Evolutionary conservation across 352 stramenopile genomes (phyloP).

Genomic region (Phytophthora idaei): DNA sequence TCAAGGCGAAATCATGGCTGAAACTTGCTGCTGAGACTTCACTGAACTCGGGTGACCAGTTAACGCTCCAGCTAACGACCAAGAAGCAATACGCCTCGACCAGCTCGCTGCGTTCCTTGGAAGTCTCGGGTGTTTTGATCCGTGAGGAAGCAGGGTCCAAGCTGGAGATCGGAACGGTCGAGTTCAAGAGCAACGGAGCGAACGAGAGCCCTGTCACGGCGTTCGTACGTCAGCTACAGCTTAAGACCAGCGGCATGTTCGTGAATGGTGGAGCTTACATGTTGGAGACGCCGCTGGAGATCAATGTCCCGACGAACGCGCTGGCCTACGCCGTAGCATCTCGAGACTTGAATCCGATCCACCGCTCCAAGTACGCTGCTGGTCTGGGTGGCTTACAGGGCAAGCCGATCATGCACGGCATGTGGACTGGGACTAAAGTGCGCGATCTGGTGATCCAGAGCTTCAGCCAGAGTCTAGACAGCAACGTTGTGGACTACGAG

Average conservation of each 20-base stretch:
- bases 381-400: slow-evolving; percentile 72
- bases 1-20: slow-evolving; percentile 76
- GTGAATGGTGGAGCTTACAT: slow-evolving; percentile 69
- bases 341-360: slow-evolving; percentile 88
- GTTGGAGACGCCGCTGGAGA: slow-evolving; percentile 67
- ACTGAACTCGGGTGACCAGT: slow-evolving; percentile 48
- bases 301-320: slow-evolving; percentile 66
- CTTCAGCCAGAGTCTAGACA: slow-evolving; percentile 61
- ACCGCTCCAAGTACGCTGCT: slow-evolving; percentile 78
- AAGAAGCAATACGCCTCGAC: slow-evolving; percentile 64
- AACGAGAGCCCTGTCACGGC: slow-evolving; percentile 56
- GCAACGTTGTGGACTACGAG: slow-evolving; percentile 74
- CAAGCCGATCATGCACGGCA: slow-evolving; percentile 87
- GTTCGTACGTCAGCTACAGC: slow-evolving; percentile 48
- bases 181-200: slow-evolving; percentile 42
- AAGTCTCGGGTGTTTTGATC: slow-evolving; percentile 56
- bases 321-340: slow-evolving; percentile 80
- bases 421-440: slow-evolving; percentile 90
- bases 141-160: slow-evolving; percentile 45
- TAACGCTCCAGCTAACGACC: slow-evolving; percentile 59
- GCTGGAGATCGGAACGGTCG: slow-evolving; percentile 38
- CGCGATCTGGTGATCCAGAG: slow-evolving; percentile 63
- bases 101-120: slow-evolving; percentile 43
- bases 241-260: slow-evolving; percentile 39
- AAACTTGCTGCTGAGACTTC: slow-evolving; percentile 31